Percentiles rank a stretch among this genome's conserved stretches.
phyloP scores from a whole-genome alignment of 345 rosid genomes.

The Lumnitzera racemosa region DNA sequence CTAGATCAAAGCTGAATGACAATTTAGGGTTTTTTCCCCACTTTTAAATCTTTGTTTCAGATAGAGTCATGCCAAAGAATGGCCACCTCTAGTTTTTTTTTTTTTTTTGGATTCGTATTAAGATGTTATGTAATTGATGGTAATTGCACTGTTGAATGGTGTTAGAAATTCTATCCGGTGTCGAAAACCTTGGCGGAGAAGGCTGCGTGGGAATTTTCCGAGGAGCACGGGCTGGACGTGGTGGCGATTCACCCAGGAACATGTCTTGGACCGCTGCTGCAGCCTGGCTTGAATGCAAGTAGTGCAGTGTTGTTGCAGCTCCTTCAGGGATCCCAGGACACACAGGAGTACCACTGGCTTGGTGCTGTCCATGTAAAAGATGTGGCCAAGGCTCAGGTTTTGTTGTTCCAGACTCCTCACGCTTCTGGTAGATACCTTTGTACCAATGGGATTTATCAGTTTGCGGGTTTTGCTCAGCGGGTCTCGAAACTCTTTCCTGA shows the following conservation, averaged over 20 bases:
- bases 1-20: too few species aligned
- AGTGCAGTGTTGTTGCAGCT: constrained; percentile 55
- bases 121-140: not conserved
- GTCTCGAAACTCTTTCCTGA: constrained; percentile 62
- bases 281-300: constrained; percentile 72
- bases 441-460: constrained; percentile 72
- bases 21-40: too few species aligned
- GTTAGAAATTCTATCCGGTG: constrained; percentile 74
- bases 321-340: constrained; percentile 52
- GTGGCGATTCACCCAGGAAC: constrained; percentile 72
- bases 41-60: too few species aligned
- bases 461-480: constrained; percentile 53
- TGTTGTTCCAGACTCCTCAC: constrained; percentile 46
- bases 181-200: constrained; percentile 82
- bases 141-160: not conserved
- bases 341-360: constrained; percentile 72
- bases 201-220: constrained; percentile 66
- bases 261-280: constrained; percentile 66
- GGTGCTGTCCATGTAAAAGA: constrained; percentile 77
- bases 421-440: constrained; percentile 75
- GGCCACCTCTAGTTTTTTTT: too few species aligned
- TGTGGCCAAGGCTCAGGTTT: constrained; percentile 58
- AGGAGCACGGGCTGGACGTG: constrained; percentile 50
- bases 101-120: not conserved
- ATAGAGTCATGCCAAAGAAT: not conserved